phyloP scores from a whole-genome alignment of 2,329 filamentous ascomycete species.

The Drechslera avenae region DNA sequence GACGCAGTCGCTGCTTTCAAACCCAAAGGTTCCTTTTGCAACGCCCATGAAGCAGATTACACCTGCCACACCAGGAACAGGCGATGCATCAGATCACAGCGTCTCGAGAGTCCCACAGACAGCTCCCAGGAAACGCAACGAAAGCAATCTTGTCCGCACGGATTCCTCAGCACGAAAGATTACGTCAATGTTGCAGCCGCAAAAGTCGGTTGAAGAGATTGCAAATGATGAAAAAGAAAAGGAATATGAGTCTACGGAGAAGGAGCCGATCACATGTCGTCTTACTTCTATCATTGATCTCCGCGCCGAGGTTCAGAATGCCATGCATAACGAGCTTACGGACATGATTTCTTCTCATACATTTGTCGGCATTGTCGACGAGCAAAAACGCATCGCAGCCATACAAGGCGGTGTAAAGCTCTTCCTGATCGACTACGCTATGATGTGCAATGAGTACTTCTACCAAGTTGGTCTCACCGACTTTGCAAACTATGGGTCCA shows the following conservation, averaged over 20 bases:
- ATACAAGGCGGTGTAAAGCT: conserved; percentile 92
- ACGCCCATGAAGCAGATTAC: conserved; percentile 47
- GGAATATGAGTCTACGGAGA: conserved; percentile 74
- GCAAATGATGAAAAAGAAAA: conserved; percentile 55
- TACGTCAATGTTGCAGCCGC: conserved; percentile 86
- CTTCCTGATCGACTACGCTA: conserved; percentile 90
- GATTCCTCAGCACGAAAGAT: conserved; percentile 91
- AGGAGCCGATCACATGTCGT: conserved; percentile 70
- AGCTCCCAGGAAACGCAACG: conserved; percentile 61
- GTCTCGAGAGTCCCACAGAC: conserved; percentile 37
- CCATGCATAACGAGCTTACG: conserved; percentile 83
- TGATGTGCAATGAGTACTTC: conserved; percentile 83
- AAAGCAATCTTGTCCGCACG: conserved; percentile 88
- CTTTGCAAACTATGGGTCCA: conserved; percentile 90
- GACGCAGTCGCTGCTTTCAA: conserved; percentile 80
- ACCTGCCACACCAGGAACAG: conserved; percentile 25
- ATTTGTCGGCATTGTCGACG: conserved; percentile 92
- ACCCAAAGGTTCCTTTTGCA: conserved; percentile 47
- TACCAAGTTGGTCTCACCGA: conserved; percentile 95
- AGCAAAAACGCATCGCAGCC: conserved; percentile 82
- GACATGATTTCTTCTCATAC: conserved; percentile 87
- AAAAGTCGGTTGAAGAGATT: conserved; percentile 44
- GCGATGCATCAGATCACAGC: conserved; percentile 31
- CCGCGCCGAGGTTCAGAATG: conserved; percentile 77
- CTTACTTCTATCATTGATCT: conserved; percentile 86